Evolutionary conservation across 495 filamentous ascomycete species (phyloP).

Genomic region (Aspergillus steynii): DNA sequence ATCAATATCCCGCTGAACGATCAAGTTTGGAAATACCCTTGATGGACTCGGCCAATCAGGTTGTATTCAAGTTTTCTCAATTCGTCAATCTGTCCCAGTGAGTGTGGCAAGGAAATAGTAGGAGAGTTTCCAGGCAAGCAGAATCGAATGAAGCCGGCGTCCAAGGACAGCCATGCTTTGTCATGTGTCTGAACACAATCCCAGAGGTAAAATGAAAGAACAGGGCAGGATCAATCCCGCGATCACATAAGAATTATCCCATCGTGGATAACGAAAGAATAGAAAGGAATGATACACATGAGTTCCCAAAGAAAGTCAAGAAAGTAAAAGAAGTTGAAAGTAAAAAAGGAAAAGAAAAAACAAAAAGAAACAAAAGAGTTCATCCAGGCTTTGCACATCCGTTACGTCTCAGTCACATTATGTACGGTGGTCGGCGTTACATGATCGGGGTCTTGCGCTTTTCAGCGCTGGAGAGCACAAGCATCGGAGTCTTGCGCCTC

Average conservation of each 20-base stretch:
- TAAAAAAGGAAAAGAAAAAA: slow-evolving; percentile 10
- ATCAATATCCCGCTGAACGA: not conserved
- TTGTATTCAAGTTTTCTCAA: slow-evolving; percentile 1
- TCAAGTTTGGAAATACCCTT: not conserved
- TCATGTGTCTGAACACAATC: not conserved
- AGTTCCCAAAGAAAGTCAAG: not conserved
- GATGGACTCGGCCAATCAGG: not conserved
- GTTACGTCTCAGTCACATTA: slow-evolving; percentile 46
- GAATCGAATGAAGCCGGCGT: not conserved
- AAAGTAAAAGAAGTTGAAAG: slow-evolving; percentile 10
- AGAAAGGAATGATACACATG: not conserved
- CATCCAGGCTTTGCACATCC: slow-evolving; percentile 24
- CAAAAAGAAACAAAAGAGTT: slow-evolving; percentile 16
- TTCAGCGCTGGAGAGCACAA: slow-evolving; percentile 85
- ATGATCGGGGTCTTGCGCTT: slow-evolving; percentile 80
- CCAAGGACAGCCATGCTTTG: not conserved
- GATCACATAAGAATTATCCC: not conserved
- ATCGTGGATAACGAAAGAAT: slow-evolving; percentile 2
- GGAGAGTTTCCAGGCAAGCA: not conserved
- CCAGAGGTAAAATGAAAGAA: not conserved
- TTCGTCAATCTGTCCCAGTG: slow-evolving; percentile 4
- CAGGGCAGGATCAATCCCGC: not conserved
- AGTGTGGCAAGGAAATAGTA: not conserved
- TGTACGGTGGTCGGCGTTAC: slow-evolving; percentile 39
- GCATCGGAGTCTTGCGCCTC: slow-evolving; percentile 78